Percentiles rank a stretch among this genome's conserved stretches.
These are phyloP conservation scores for Angomonas ambiguus DNA, from an alignment of 208 protist species.

Conservation along the genomic window DNA sequence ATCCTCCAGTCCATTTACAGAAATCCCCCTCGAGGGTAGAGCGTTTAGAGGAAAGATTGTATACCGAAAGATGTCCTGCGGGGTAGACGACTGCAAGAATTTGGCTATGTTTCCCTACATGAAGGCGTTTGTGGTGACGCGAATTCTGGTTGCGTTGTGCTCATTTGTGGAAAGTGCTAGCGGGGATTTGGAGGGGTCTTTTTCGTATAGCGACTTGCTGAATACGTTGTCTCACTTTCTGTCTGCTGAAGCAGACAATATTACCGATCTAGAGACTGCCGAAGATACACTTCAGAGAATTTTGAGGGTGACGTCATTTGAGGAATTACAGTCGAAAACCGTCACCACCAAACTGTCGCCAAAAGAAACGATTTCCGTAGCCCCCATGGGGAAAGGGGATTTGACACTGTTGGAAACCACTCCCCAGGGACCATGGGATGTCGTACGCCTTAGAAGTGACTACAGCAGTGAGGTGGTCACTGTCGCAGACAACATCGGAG, in stretches of 20 bases:
- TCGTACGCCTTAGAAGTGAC: background rate
- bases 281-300: background rate
- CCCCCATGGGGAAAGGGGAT: background rate
- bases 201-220: background rate
- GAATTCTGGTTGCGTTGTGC: conserved; percentile 81
- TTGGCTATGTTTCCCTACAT: conserved; percentile 67
- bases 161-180: conserved; percentile 40
- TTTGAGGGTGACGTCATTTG: background rate
- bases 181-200: background rate
- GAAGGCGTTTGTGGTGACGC: conserved; percentile 71
- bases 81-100: conserved; percentile 16
- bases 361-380: background rate
- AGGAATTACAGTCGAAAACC: background rate
- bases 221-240: background rate
- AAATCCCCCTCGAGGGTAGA: conserved; percentile 64
- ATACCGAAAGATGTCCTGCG: conserved; percentile 58
- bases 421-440: background rate
- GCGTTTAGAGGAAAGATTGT: conserved; percentile 78
- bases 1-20: conserved; percentile 65
- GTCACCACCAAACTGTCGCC: background rate
- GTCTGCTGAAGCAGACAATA: background rate
- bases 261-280: background rate
- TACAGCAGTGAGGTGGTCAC: too few species aligned
- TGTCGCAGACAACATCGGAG: too few species aligned
- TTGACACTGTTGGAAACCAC: background rate